Percentiles rank a stretch among this genome's conserved stretches.
Conservation (phyloP, 495 filamentous ascomycete genomes). For the Aspergillus nidulans region DNA sequence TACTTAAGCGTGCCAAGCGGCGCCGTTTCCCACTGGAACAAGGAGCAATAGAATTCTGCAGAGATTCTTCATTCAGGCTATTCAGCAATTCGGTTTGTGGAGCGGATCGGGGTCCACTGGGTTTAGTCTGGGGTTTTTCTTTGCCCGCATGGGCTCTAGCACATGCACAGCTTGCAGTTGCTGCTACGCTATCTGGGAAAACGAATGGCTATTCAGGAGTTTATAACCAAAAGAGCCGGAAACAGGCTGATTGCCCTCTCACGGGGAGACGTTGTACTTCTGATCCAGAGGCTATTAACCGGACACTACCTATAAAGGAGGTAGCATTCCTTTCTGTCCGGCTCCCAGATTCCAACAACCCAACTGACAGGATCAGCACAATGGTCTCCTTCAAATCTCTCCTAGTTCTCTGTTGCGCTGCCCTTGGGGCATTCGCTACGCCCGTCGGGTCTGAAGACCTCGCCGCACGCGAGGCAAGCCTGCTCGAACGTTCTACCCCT, state of each 20-base stretch:
- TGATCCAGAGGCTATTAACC: background rate
- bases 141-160: background rate
- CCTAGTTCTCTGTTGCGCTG: background rate
- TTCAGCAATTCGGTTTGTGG: background rate
- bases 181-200: background rate
- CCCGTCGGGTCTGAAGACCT: background rate
- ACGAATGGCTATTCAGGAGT: background rate
- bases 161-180: background rate
- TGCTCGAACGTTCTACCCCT: constrained; percentile 28
- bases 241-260: background rate
- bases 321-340: background rate
- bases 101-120: background rate
- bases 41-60: background rate
- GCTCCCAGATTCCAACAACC: background rate
- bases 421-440: background rate
- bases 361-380: background rate
- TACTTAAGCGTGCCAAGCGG: background rate
- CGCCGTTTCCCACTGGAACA: background rate
- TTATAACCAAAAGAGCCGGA: background rate
- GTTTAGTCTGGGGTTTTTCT: background rate
- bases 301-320: background rate
- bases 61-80: background rate
- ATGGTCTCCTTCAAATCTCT: background rate
- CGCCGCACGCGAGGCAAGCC: background rate
- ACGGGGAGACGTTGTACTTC: background rate